Evolutionary conservation across 129 eudicot species (phyloP).

Genomic region (Saposhnikovia divaricata): DNA sequence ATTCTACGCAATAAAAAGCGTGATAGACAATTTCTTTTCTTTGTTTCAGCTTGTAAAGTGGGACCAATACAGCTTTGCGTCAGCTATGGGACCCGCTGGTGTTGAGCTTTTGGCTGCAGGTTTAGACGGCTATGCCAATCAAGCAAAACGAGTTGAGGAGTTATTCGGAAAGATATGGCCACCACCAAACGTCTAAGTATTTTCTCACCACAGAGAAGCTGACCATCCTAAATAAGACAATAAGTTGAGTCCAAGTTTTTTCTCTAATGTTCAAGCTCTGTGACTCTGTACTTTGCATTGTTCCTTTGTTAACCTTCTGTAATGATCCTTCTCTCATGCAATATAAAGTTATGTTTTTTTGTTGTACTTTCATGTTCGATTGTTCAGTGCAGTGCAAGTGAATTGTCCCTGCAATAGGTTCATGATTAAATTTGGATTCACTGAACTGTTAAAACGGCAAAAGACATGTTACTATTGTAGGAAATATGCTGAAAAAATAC

Average conservation of each 20-base stretch:
- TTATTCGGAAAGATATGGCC: conserved; percentile 94
- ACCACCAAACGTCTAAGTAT: conserved; percentile 76
- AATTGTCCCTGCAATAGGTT: background rate
- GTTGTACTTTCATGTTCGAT: background rate
- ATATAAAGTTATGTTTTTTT: background rate
- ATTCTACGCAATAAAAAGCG: background rate
- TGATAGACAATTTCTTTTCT: background rate
- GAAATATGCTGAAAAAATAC: background rate
- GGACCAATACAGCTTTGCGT: conserved; percentile 86
- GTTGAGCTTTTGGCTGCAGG: conserved; percentile 77
- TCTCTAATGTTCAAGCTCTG: background rate
- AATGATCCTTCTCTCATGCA: background rate
- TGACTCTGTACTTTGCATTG: background rate
- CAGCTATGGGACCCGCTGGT: conserved; percentile 89
- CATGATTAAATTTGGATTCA: background rate
- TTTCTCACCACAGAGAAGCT: conserved; percentile 6
- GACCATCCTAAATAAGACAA: background rate
- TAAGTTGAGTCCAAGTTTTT: conserved; percentile 5
- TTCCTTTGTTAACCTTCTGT: background rate
- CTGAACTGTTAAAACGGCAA: background rate
- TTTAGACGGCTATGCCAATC: conserved; percentile 64
- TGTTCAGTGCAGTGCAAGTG: conserved; percentile 3
- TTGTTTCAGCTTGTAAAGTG: conserved; percentile 69
- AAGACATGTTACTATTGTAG: background rate
- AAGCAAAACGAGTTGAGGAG: conserved; percentile 76